Evolutionary conservation across 2,329 filamentous ascomycete genomes (phyloP).

Genomic region (Sporothrix pseudoabietina): DNA sequence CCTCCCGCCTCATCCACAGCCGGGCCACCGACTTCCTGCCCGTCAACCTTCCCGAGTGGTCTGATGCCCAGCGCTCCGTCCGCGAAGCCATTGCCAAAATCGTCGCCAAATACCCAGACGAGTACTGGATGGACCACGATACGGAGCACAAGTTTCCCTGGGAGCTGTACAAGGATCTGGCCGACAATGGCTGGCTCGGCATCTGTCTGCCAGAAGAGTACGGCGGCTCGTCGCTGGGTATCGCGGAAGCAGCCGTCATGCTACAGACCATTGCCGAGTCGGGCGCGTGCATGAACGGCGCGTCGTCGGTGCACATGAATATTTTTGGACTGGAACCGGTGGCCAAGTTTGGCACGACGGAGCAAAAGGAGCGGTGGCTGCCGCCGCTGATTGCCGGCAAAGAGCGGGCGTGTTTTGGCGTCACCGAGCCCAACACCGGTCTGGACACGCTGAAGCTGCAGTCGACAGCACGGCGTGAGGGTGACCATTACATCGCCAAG

Average conservation of each 20-base stretch:
- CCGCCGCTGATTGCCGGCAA: slow-evolving; percentile 71
- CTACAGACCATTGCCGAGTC: slow-evolving; percentile 75
- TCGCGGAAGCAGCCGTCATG: slow-evolving; percentile 85
- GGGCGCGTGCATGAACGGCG: slow-evolving; percentile 75
- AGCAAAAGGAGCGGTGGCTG: slow-evolving; percentile 65
- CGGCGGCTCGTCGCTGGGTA: slow-evolving; percentile 73
- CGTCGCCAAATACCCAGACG: slow-evolving; percentile 61
- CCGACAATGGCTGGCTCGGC: slow-evolving; percentile 77
- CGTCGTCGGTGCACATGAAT: slow-evolving; percentile 64
- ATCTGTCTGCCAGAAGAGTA: slow-evolving; percentile 75
- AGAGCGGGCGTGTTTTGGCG: slow-evolving; percentile 76
- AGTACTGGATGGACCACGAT: slow-evolving; percentile 55
- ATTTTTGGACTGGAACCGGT: slow-evolving; percentile 76
- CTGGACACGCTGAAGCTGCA: slow-evolving; percentile 73
- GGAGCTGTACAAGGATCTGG: slow-evolving; percentile 74
- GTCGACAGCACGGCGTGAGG: slow-evolving; percentile 59
- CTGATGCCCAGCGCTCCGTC: not conserved
- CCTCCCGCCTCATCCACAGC: not conserved
- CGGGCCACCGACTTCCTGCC: slow-evolving; percentile 3
- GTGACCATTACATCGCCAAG: slow-evolving; percentile 62
- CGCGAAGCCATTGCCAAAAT: slow-evolving; percentile 1
- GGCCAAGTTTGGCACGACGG: slow-evolving; percentile 68
- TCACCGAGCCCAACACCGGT: slow-evolving; percentile 79
- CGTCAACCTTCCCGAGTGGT: slow-evolving; percentile 7
- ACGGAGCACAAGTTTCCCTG: slow-evolving; percentile 69